Evolutionary conservation across 2,329 filamentous ascomycete species (phyloP), one percentile per base, ranked within the genome.

Genomic region (Emergomyces africanus): DNA sequence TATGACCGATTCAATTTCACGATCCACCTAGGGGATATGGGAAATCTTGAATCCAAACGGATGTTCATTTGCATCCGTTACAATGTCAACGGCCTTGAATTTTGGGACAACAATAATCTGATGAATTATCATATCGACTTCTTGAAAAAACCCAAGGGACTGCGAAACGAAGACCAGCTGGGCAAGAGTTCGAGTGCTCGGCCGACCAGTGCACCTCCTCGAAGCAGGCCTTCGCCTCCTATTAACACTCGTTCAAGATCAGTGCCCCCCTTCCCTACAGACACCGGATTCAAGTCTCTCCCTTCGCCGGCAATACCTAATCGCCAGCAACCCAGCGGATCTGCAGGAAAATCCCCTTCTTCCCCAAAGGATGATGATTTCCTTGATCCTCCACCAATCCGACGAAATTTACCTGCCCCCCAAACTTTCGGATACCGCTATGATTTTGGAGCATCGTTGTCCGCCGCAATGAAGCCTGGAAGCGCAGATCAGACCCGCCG

Each of bases 81-180:
- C 74, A 83, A 78, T 44, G 90, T 95, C 60, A 85, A 86, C 63
- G 89, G 90, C 20, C 81, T 87, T 62, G 92, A 97, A 67, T 89
- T 84, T 72, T 99, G 94, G 94, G 94, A 99, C 75, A 99, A 92
- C 80, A 99, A 99, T 72, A 78, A 79, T 66, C 78, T 79, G 35
- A 82, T 84, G 73, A 97, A 99, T 75, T 99, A 94, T 76, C 91
- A 96, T 72, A 83, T 97, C 58, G 90, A 96, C 72, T 99, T 99
- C 76, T 79, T 80, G 64, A 95, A 91, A 80, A 90, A 89, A 76
- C 74, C 81, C 65, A 81, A 88, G 61, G 77, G n/a, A n/a, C n/a
- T 81, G 20, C 80, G 80, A 66, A 83, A 75, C 62, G 71, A 71
- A 33, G 70, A 68, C 64, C 63, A 77, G 61, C 76, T 76, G 59